phyloP scores from a whole-genome alignment of 148 eudicot genomes.

The Pharnaceum exiguum region DNA sequence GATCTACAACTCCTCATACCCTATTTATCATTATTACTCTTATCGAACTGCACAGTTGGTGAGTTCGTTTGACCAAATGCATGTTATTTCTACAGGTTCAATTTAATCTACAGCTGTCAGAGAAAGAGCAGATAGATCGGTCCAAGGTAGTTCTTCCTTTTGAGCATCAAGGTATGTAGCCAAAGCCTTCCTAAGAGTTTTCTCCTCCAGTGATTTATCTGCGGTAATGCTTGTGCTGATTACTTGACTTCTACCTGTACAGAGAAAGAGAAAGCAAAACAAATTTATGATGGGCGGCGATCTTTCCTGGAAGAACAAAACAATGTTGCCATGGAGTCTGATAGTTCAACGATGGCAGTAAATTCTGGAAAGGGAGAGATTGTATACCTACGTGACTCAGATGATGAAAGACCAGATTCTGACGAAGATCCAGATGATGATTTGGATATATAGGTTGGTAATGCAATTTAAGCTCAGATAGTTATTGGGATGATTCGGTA shows the following conservation, averaged over 20 bases:
- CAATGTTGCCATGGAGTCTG: constrained; percentile 26
- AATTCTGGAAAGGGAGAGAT: constrained; percentile 73
- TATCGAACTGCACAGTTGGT: not conserved
- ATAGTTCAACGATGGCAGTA: constrained; percentile 26
- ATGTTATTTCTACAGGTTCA: constrained; percentile 55
- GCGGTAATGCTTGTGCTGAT: not conserved
- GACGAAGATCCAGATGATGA: constrained; percentile 47
- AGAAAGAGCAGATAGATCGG: constrained; percentile 80
- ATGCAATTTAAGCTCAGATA: not conserved
- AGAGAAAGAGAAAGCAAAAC: constrained; percentile 60
- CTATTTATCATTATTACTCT: no score
- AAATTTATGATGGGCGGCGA: constrained; percentile 86
- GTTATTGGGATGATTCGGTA: not conserved
- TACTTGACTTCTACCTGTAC: constrained; percentile 6
- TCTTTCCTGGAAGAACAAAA: constrained; percentile 38
- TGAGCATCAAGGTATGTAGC: constrained; percentile 80
- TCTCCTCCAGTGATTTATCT: not conserved
- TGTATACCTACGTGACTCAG: constrained; percentile 87
- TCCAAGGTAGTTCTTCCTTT: constrained; percentile 92
- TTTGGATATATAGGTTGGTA: constrained; percentile 58
- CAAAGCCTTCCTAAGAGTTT: not conserved
- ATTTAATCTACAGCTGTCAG: constrained; percentile 76
- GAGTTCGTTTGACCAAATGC: not conserved
- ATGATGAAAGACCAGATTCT: constrained; percentile 92
- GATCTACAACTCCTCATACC: no score